Evolutionary conservation across 108 stramenopile species (phyloP), one percentile per base, ranked within the genome.

Genomic region (Stephanodiscus minutulus): DNA sequence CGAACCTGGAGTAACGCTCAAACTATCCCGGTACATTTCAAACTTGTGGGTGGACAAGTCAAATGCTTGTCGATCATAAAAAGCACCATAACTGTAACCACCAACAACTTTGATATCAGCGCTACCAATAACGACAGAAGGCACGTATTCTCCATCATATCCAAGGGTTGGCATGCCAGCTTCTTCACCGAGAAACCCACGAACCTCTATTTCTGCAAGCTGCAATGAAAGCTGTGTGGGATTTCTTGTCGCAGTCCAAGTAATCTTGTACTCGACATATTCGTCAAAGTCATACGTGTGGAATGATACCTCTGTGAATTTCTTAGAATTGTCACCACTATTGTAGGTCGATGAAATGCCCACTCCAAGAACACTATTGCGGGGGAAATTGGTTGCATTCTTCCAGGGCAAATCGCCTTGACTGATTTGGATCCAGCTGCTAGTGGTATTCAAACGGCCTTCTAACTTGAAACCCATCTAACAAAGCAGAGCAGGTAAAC

Each of bases 391-490:
- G 75, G 5, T 79, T 74, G 2, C 69, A 66, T 27, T 56, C 55
- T 56, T 56, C 55, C 55, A 56, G 0, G 55, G 27, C 9, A 56
- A 25, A 28, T 56, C 55, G 24, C 55, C 55, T 31, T 25, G 27
- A 85, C 61, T 57, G 86, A 89, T 72, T 91, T 86, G 35, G 79
- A 91, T 36, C 74, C 83, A 7, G 83, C 50, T 27, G 73, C 82
- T 22, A 54, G 66, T 5, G 31, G 3, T 33, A 87, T 81, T 61
- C 86, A 56, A 4, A 86, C 75, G 0, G 68, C 63, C 10, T 85
- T 57, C 50, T 80, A 28, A 27, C 62, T 76, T 47, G 87, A 79
- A 46, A 88, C 60, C 18, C 76, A 60, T 66, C 88, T 64, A 47
- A 81, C 85, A 5, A 33, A 2, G 31, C 31, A 33, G 31, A 33